Evolutionary conservation across 768 basidiomycete genomes (phyloP).

Genomic region (Leccinum pellstonianum): DNA sequence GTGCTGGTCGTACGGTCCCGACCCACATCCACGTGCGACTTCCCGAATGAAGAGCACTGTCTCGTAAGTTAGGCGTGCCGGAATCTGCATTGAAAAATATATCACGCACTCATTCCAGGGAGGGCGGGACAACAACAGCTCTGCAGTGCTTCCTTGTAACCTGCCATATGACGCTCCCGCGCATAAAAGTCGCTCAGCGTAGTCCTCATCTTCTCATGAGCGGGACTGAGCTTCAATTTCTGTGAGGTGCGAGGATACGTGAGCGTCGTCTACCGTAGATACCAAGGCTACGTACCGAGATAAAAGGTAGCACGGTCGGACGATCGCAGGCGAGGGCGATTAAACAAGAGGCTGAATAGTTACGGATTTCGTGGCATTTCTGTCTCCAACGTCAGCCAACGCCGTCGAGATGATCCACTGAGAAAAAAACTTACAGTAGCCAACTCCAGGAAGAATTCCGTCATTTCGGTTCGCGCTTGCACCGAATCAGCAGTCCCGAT

Average conservation of each 20-base stretch:
- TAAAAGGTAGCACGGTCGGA: conserved; percentile 35
- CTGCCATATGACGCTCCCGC: conserved; percentile 25
- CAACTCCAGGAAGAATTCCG: conserved; percentile 47
- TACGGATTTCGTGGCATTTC: conserved; percentile 46
- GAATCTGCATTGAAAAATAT: neutral
- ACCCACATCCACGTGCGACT: conserved; percentile 35
- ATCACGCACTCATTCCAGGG: conserved; percentile 32
- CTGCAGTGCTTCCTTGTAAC: conserved; percentile 33
- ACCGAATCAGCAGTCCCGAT: conserved; percentile 26
- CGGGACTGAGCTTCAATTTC: conserved; percentile 27
- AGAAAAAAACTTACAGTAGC: conserved; percentile 36
- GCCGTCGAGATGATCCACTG: neutral
- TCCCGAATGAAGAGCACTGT: conserved; percentile 34
- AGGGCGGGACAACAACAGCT: conserved; percentile 30
- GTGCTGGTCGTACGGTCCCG: conserved; percentile 26
- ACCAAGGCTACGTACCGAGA: conserved; percentile 16
- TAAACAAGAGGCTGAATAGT: conserved; percentile 43
- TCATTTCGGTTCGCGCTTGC: conserved; percentile 24
- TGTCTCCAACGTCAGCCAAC: conserved; percentile 21
- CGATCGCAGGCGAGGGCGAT: conserved; percentile 44
- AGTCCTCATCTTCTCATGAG: conserved; percentile 22
- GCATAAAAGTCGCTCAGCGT: conserved; percentile 26
- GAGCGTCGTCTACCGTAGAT: neutral
- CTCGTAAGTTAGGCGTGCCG: conserved; percentile 2
- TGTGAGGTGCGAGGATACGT: neutral